Conservation (phyloP, 1,139 yeast genomes). For the Lodderomyces parapsilosis region DNA sequence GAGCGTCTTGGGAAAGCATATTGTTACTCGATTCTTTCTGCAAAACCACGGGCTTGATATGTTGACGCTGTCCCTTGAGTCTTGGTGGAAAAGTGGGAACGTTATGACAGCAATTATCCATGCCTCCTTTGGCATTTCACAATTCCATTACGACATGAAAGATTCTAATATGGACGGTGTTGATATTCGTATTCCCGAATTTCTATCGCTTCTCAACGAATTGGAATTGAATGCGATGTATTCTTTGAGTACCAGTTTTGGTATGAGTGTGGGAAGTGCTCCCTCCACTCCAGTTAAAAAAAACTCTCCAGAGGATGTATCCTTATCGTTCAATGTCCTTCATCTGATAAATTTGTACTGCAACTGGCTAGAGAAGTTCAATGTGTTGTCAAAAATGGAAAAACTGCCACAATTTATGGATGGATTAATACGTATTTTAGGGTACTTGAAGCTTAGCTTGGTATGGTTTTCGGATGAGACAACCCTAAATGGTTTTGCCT, state of each 20-base stretch:
- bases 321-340: slow-evolving; percentile 30
- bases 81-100: slow-evolving; percentile 47
- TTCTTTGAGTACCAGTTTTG: slow-evolving; percentile 30
- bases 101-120: slow-evolving; percentile 33
- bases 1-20: slow-evolving; percentile 44
- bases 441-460: slow-evolving; percentile 29
- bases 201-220: slow-evolving; percentile 38
- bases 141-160: no score
- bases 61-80: slow-evolving; percentile 42
- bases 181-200: slow-evolving; percentile 33
- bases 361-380: slow-evolving; percentile 25
- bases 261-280: slow-evolving; percentile 36
- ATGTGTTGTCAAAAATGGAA: slow-evolving; percentile 24
- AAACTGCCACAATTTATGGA: slow-evolving; percentile 36
- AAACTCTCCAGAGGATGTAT: slow-evolving; percentile 18
- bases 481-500: slow-evolving; percentile 19
- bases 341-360: slow-evolving; percentile 37
- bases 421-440: slow-evolving; percentile 39
- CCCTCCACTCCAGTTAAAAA: slow-evolving; percentile 30
- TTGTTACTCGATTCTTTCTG: slow-evolving; percentile 49
- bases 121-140: slow-evolving; percentile 38
- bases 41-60: slow-evolving; percentile 55
- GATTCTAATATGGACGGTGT: no score
- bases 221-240: slow-evolving; percentile 38
- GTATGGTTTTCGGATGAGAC: slow-evolving; percentile 26